Evolutionary conservation across 306 rosid species (phyloP).

Genomic region (Trifolium fragiferum): DNA sequence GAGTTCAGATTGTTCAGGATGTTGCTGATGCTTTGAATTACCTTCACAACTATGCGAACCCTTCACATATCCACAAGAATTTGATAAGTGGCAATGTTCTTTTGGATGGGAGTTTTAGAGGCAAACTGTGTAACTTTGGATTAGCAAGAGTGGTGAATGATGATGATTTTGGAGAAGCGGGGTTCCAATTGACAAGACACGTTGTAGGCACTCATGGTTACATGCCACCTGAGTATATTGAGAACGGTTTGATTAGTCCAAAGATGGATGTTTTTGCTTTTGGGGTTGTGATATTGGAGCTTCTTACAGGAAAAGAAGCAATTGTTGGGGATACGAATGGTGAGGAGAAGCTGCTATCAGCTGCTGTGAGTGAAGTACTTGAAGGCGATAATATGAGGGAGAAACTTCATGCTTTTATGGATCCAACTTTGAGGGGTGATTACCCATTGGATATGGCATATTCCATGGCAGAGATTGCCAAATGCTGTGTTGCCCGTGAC

Average conservation of each 20-base stretch:
- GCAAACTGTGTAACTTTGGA: conserved; percentile 66
- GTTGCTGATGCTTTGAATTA: conserved; percentile 64
- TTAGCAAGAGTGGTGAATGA: conserved; percentile 52
- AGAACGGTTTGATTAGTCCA: conserved; percentile 65
- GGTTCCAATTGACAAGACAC: conserved; percentile 67
- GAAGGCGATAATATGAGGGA: conserved; percentile 64
- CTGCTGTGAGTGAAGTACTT: conserved; percentile 44
- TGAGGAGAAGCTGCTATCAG: conserved; percentile 39
- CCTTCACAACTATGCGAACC: conserved; percentile 66
- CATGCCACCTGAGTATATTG: conserved; percentile 75
- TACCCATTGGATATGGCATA: conserved; percentile 70
- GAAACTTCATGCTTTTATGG: conserved; percentile 62
- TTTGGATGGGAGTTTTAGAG: conserved; percentile 60
- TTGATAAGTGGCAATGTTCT: conserved; percentile 66
- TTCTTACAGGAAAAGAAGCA: conserved; percentile 69
- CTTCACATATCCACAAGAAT: conserved; percentile 69
- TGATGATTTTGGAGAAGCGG: conserved; percentile 42
- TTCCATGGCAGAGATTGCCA: conserved; percentile 67
- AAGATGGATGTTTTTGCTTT: conserved; percentile 74
- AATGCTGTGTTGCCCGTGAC: conserved; percentile 55
- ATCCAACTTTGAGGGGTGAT: conserved; percentile 50
- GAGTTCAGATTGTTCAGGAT: conserved; percentile 73
- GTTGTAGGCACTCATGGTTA: conserved; percentile 79
- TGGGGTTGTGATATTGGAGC: conserved; percentile 73
- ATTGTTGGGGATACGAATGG: neutral